A percentile compares a stretch with the other conserved stretches of the same genome.
Conservation (phyloP, 2,329 filamentous ascomycete species). For the Sporothrix humicola region DNA sequence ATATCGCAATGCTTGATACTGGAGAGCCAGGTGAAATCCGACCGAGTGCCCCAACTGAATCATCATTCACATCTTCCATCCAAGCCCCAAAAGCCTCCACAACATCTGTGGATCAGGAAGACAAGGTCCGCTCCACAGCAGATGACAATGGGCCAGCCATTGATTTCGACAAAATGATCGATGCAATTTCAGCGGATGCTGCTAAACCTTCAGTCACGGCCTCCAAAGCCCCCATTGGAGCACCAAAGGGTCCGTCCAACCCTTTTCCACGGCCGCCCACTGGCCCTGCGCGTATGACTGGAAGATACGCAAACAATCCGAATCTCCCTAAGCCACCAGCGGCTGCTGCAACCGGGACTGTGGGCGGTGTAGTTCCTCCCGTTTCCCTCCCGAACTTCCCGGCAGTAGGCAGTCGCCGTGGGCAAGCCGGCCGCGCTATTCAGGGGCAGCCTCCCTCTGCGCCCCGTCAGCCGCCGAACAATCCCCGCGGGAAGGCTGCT, state of each 20-base stretch:
- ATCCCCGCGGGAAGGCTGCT: slow-evolving; percentile 32
- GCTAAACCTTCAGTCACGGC: slow-evolving; percentile 32
- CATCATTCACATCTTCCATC: slow-evolving; percentile 29
- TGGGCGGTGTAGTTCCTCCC: background rate
- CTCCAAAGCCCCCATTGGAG: slow-evolving; percentile 26
- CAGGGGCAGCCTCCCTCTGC: slow-evolving; percentile 13
- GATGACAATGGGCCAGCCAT: slow-evolving; percentile 37
- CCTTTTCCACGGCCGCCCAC: slow-evolving; percentile 33
- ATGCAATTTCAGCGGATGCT: slow-evolving; percentile 45
- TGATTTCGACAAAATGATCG: slow-evolving; percentile 48
- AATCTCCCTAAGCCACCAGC: slow-evolving; percentile 32
- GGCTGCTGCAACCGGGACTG: slow-evolving; percentile 32
- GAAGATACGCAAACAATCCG: slow-evolving; percentile 30
- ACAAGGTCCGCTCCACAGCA: background rate
- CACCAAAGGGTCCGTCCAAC: slow-evolving; percentile 37
- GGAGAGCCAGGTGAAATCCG: slow-evolving; percentile 27
- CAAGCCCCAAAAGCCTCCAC: background rate
- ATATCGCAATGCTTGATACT: slow-evolving; percentile 34
- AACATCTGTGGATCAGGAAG: background rate
- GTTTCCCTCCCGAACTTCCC: slow-evolving; percentile 27
- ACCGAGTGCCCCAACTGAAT: slow-evolving; percentile 2
- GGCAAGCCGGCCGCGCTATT: background rate
- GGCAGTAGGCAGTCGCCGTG: background rate
- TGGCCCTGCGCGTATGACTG: slow-evolving; percentile 33
- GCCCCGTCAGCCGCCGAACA: slow-evolving; percentile 22